phyloP scores from a whole-genome alignment of 2,329 filamentous ascomycete species.

The Daldinia sp. region DNA sequence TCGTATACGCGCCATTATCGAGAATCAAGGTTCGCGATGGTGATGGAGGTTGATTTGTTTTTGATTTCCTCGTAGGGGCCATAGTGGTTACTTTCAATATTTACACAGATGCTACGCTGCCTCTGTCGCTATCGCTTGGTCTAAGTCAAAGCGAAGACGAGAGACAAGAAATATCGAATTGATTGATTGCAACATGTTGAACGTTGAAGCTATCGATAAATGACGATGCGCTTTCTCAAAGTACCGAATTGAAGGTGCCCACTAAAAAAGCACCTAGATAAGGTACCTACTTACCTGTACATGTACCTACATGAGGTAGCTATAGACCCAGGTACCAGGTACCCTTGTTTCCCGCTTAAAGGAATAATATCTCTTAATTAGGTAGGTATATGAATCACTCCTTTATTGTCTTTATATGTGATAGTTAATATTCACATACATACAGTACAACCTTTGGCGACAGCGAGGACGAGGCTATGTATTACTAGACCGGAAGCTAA shows the following conservation, averaged over 20 bases:
- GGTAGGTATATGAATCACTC: not conserved
- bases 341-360: not conserved
- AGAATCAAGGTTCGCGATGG: conserved; percentile 81
- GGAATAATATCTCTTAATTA: not conserved
- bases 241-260: not conserved
- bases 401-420: not conserved
- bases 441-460: not conserved
- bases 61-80: conserved; percentile 61
- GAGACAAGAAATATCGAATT: not conserved
- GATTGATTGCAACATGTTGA: not conserved
- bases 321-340: not conserved
- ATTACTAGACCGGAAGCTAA: too few relatives aligned
- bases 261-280: not conserved
- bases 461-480: not conserved
- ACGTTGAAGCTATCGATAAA: not conserved
- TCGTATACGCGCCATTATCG: conserved; percentile 91
- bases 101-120: not conserved
- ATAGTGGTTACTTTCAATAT: conserved; percentile 35
- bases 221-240: conserved; percentile 6
- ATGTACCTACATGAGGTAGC: not conserved
- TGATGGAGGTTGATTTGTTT: conserved; percentile 62
- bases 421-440: not conserved
- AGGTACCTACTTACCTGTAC: too few relatives aligned
- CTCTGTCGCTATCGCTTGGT: not conserved
- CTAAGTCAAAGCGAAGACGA: not conserved